Evolutionary conservation across 345 rosid genomes (phyloP), one percentile per base, ranked within the genome.

Genomic region (Erodium maritimum): DNA sequence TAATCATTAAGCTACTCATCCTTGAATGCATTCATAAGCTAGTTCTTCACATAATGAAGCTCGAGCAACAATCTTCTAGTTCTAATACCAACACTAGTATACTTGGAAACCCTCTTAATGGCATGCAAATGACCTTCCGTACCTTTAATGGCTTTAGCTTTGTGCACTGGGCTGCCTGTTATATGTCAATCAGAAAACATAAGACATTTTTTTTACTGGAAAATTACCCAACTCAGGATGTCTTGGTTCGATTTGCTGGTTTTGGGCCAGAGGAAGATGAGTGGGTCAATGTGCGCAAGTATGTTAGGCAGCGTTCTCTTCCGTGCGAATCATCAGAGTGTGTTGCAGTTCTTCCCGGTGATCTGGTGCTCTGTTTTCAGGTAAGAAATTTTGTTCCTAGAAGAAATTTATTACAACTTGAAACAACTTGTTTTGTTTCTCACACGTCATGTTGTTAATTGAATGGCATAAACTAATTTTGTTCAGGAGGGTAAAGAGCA

Each of bases 261-360:
- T 94, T 90, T 54, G 99, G 95, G 75, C 83, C 83, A 25, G 97
- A 85, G 55, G 97, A 94, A 73, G 99, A 87, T 73, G 99, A 94
- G 81, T 94, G 99, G 99, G 64, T 87, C 57, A 85, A 94, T 59
- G 76, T 94, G 52, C 77, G 87, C 67, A 84, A 75, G 73, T 76
- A 80, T 66, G 79, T 90, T 59, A 80, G 99, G 69, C 97, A 85
- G 71, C 87, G 99, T 2, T 90, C 99, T 62, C 97, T 87, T 66
- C 97, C 99, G 13, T 94, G 97, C 65, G 99, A 94, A 84, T 90
- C 97, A 68, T 80, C 96, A 6, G 99, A 94, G 75, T 94, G 99
- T 68, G 97, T 87, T 73, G 97, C 86, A n/a, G 96, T 94, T 71
- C 95, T 94, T 76, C 87, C 97, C 1, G 97, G 96, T 63, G 99